Conservation (phyloP, 345 rosid species). For the Excoecaria agallocha region DNA sequence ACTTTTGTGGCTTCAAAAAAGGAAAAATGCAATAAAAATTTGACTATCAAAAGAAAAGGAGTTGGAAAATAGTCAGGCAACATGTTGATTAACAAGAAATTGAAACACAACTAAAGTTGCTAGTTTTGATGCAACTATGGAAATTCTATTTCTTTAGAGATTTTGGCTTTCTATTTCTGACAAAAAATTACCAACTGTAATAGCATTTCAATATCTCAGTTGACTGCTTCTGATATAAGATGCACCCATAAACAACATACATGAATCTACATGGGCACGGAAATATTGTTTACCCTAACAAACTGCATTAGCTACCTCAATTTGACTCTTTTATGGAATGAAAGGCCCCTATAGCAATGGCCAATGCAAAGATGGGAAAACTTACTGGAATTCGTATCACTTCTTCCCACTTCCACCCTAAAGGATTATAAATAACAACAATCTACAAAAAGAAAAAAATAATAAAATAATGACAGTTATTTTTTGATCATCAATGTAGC, state of each 20-base stretch:
- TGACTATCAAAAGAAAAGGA: background rate
- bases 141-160: background rate
- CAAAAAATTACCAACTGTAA: too few relatives aligned
- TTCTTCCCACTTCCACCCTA: conserved; percentile 89
- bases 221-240: background rate
- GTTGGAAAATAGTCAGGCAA: background rate
- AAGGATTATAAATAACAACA: conserved; percentile 73
- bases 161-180: background rate
- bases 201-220: background rate
- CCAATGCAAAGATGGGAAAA: conserved; percentile 17
- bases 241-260: background rate
- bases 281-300: background rate
- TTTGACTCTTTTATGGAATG: background rate
- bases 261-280: background rate
- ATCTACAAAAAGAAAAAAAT: conserved; percentile 44
- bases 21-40: background rate
- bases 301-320: background rate
- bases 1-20: background rate
- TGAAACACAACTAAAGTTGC: background rate
- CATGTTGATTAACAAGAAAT: background rate
- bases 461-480: background rate
- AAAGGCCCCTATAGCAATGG: conserved; percentile 9
- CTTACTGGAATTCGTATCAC: conserved; percentile 76
- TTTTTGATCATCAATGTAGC: conserved; percentile 16
- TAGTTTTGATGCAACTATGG: background rate